Conservation (phyloP, 495 filamentous ascomycete species). For the Annulohypoxylon maeteangense region DNA sequence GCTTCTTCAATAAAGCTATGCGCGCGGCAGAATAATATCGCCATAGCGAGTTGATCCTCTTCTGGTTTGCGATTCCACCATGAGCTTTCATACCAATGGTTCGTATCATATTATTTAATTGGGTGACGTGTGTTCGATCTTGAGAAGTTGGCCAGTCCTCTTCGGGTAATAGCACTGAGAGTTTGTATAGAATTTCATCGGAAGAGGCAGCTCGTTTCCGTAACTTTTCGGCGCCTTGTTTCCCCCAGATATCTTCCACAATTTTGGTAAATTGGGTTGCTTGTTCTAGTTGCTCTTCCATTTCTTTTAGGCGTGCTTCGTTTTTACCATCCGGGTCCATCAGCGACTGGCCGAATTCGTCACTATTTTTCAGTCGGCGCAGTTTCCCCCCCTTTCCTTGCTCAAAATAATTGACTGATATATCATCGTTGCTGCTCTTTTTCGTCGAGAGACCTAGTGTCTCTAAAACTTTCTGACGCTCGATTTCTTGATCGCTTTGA, state of each 20-base stretch:
- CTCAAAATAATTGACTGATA: constrained; percentile 55
- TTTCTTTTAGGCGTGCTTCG: constrained; percentile 55
- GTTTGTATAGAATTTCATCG: constrained; percentile 43
- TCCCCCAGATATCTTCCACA: constrained; percentile 51
- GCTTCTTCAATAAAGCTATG: constrained; percentile 55
- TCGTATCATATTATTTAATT: constrained; percentile 44
- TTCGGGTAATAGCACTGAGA: constrained; percentile 42
- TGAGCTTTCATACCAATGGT: constrained; percentile 28
- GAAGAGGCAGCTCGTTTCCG: constrained; percentile 49
- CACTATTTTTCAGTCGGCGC: constrained; percentile 45
- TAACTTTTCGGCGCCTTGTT: constrained; percentile 54
- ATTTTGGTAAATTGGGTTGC: constrained; percentile 50
- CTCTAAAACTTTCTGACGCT: constrained; percentile 43
- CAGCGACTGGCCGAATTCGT: constrained; percentile 48
- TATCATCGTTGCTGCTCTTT: constrained; percentile 5
- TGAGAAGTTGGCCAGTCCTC: constrained; percentile 18
- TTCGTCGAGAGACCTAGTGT: constrained; percentile 36
- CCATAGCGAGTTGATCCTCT: constrained; percentile 51
- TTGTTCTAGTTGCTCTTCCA: constrained; percentile 66
- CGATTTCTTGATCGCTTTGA: constrained; percentile 35
- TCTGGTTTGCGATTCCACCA: background rate
- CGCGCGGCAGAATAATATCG: constrained; percentile 57
- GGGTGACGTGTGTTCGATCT: constrained; percentile 21
- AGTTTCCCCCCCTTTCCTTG: constrained; percentile 56
- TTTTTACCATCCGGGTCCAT: constrained; percentile 58